These are phyloP conservation scores for Malania oleifera DNA, from an alignment of 164 flowering plant genomes.

Conservation along the genomic window DNA sequence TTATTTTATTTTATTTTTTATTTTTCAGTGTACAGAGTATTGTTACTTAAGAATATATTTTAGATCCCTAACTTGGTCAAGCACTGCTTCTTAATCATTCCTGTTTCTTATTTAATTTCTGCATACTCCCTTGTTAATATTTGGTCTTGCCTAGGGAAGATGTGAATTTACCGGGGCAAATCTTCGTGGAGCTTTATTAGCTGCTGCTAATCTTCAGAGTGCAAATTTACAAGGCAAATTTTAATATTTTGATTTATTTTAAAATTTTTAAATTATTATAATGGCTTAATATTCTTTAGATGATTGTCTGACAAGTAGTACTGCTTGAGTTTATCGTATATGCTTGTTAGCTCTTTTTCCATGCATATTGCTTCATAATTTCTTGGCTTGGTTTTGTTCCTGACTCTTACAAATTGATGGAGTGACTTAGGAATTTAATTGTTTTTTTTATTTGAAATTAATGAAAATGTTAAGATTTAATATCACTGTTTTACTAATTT, in stretches of 20 bases:
- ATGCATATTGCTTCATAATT: neutral
- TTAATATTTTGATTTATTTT: slow-evolving; percentile 3
- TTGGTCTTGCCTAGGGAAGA: slow-evolving; percentile 64
- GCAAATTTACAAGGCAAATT: slow-evolving; percentile 92
- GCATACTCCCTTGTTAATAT: slow-evolving; percentile 9
- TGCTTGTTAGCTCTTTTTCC: neutral
- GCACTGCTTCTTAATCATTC: neutral
- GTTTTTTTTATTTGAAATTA: too few relatives aligned
- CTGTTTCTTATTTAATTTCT: neutral
- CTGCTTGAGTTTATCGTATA: neutral
- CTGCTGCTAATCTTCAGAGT: slow-evolving; percentile 92
- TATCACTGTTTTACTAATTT: too few relatives aligned
- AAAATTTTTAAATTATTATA: neutral
- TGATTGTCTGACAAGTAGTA: neutral
- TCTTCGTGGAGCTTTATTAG: slow-evolving; percentile 82
- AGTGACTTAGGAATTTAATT: neutral
- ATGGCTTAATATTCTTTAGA: neutral
- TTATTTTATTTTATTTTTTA: neutral
- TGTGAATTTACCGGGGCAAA: slow-evolving; percentile 94
- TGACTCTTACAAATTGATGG: neutral
- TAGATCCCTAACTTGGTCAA: neutral
- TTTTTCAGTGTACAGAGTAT: neutral
- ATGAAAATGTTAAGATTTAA: too few relatives aligned
- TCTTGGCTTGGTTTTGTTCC: neutral
- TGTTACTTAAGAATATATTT: neutral